phyloP scores from a whole-genome alignment of 495 filamentous ascomycete genomes.

The Penicillium paxilli region DNA sequence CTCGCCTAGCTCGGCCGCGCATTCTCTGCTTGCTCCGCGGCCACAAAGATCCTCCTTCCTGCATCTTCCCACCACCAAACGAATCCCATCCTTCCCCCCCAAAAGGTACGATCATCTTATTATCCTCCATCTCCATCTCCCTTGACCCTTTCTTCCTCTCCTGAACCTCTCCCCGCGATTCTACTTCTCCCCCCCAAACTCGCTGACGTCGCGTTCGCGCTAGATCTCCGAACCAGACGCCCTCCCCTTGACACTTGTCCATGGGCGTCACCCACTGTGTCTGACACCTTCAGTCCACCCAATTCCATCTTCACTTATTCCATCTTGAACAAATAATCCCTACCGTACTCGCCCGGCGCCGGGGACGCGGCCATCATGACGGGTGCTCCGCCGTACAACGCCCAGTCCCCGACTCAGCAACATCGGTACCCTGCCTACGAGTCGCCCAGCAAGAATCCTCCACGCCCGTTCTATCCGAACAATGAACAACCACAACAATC shows the following conservation, averaged over 20 bases:
- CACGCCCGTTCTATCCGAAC: conserved; percentile 52
- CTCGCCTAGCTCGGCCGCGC: conserved; percentile 30
- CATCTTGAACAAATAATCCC: conserved; percentile 4
- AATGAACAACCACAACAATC: conserved; percentile 43
- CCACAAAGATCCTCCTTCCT: conserved; percentile 28
- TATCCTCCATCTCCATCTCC: conserved; percentile 6
- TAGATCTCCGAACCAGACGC: conserved; percentile 20
- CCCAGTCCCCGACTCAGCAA: conserved; percentile 46
- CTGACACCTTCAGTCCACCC: conserved; percentile 8
- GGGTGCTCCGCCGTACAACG: conserved; percentile 48
- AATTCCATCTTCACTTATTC: conserved; percentile 20
- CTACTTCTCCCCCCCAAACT: conserved; percentile 1
- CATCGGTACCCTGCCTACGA: conserved; percentile 40
- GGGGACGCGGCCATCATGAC: conserved; percentile 48
- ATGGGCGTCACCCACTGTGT: conserved; percentile 12
- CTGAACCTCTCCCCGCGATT: conserved; percentile 4
- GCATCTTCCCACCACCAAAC: conserved; percentile 35
- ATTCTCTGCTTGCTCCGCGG: conserved; percentile 34
- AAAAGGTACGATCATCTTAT: conserved; percentile 23
- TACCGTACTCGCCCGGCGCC: conserved; percentile 25
- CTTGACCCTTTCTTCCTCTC: not conserved
- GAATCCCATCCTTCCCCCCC: conserved; percentile 24
- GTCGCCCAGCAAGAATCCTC: conserved; percentile 47
- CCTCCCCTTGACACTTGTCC: conserved; percentile 28
- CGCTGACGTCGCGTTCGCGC: conserved; percentile 31